Evolutionary conservation across 2,329 filamentous ascomycete species (phyloP), one percentile per base, ranked within the genome.

Genomic region (Alternaria tenuissima): DNA sequence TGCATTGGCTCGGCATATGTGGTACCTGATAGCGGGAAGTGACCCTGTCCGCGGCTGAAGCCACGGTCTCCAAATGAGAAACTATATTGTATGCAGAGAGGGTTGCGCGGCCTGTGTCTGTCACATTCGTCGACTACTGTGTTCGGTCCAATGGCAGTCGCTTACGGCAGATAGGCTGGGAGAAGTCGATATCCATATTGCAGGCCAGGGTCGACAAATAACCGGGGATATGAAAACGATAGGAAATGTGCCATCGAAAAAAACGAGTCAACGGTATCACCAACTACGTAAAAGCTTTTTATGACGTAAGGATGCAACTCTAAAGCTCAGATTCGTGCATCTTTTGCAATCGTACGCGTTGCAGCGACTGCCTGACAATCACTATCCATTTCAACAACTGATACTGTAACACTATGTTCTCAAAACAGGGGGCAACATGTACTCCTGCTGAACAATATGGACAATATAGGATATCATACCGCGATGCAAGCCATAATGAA

Each of bases 21-120:
- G 55, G 49, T 62, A 62, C 55, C 59, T 54, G 55, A 44, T 41
- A 59, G 56, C 52, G 49, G 49, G 30, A 55, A 44, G 32, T 20
- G 52, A 43, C 52, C 46, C 22, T 53, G 44, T 36, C 54, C 55
- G 44, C 24, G 43, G 46, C 16, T 28, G 26, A 32, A 20, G 38
- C 51, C 32, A 59, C 41, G 49, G 53, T 54, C 34, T 47, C 43
- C 52, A 57, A 14, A 59, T 57, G 46, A 55, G 12, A 36, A n/a
- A 26, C 28, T 55, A 54, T 57, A 41, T 57, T 55, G 22, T 14
- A 46, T 42, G 41, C 18, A 30, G 16, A 55, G 8, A 26, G 22
- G 54, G n/a, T 26, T 57, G 30, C 43, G 49, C 36, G 38, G 49
- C 38, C 7, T 41, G 26, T 52, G n/a, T 39, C 43, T 52, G 55